Evolutionary conservation across 1,284 basidiomycete genomes (phyloP), one percentile per base, ranked within the genome.

Genomic region (Thelephora terrestris): DNA sequence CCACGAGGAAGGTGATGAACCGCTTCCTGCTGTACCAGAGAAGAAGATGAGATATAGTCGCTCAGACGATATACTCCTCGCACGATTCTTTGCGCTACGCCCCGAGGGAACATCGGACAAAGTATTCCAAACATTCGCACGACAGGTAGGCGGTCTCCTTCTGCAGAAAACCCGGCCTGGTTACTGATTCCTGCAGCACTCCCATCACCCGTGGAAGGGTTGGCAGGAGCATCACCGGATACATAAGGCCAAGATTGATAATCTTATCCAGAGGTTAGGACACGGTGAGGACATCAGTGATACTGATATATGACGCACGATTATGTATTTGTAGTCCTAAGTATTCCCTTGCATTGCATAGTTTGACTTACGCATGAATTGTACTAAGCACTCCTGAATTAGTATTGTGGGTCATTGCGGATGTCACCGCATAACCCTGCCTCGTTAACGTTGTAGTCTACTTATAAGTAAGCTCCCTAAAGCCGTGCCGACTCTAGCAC

Each of bases 221-320:
- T 90, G 86, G 87, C 86, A 90, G 61, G 86, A 90, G 57, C 86
- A 90, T 58, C 80, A 88, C 62, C 76, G 86, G 38, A 85, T 89
- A 57, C 86, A 90, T 62, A 89, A 88, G 60, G 71, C 77, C 17
- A 87, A 85, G 59, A 88, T 89, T 52, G 86, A 89, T 57, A 78
- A 87, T 63, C 72, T 85, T 35, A 81, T 86, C 35, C 67, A 77
- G 51, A 69, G 72, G 54, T 60, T 89, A 18, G 56, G 60, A 10
- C 71, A 70, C 39, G 85, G 84, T 14, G 77, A 82, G 58, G 71
- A 65, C 47, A 70, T 85, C 36, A 74, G 69, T n/a, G 62, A 57
- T 12, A n/a, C 39, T n/a, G 39, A 23, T 42, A 21, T 25, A 25
- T 42, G 25, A 32, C 29, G 29, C 29, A 32, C 29, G 14, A 14